phyloP scores from a whole-genome alignment of 208 protist species.

The Trypanosoma melophagium region DNA sequence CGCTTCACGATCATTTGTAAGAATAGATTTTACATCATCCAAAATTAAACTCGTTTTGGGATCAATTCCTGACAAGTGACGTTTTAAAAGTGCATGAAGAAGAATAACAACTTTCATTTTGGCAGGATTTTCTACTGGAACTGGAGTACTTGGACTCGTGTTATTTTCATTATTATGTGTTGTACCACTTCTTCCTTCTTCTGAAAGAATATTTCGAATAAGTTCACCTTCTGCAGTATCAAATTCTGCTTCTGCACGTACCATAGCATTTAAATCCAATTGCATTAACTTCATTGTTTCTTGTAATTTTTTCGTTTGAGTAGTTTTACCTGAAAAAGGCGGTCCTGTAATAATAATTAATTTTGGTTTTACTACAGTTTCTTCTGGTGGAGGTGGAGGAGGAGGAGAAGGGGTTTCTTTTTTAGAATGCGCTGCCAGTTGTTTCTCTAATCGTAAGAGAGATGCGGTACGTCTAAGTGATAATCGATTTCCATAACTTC shows the following conservation, averaged over 20 bases:
- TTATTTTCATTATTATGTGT: background rate
- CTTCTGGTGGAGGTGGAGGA: background rate
- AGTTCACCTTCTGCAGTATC: slow-evolving; percentile 76
- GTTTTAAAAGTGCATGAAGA: slow-evolving; percentile 25
- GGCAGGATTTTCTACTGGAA: background rate
- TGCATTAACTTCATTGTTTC: slow-evolving; percentile 24
- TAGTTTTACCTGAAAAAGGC: slow-evolving; percentile 75
- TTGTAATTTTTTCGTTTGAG: slow-evolving; percentile 44
- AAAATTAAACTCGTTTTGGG: slow-evolving; percentile 45
- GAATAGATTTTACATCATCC: slow-evolving; percentile 62
- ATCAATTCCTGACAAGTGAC: slow-evolving; percentile 12
- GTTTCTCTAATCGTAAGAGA: background rate
- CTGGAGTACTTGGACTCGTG: background rate
- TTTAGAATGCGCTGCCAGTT: background rate
- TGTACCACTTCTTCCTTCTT: background rate
- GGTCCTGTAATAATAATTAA: slow-evolving; percentile 77
- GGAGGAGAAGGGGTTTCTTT: background rate
- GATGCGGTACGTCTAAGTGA: background rate
- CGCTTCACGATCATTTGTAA: slow-evolving; percentile 48
- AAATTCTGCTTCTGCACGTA: slow-evolving; percentile 54
- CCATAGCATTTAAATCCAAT: slow-evolving; percentile 57
- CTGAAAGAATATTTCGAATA: slow-evolving; percentile 57
- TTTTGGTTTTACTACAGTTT: slow-evolving; percentile 18
- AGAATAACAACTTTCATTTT: slow-evolving; percentile 21
- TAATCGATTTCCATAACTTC: background rate